phyloP scores from a whole-genome alignment of 176 grass and related monocot genomes.

The Tillandsia fasciculata region DNA sequence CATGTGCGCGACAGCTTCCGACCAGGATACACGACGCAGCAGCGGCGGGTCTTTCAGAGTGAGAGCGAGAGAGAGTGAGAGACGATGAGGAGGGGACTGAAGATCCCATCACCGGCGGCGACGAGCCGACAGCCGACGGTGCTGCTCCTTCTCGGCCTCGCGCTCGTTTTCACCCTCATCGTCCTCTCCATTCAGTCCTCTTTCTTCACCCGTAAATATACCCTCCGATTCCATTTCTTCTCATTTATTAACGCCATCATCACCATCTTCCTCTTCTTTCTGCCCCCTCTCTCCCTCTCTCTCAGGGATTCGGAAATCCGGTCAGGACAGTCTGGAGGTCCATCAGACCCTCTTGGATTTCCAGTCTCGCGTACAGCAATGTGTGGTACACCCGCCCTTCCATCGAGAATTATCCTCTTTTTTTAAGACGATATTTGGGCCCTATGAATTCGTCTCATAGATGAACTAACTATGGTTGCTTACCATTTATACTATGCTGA shows the following conservation, averaged over 20 bases:
- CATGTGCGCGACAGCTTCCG: too few species aligned
- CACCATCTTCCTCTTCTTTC: neutral
- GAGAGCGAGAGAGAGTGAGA: too few species aligned
- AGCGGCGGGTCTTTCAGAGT: too few species aligned
- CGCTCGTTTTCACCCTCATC: slow-evolving; percentile 60
- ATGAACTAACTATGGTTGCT: neutral
- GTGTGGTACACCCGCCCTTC: slow-evolving; percentile 42
- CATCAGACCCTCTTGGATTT: slow-evolving; percentile 47
- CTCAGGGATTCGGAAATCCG: slow-evolving; percentile 32
- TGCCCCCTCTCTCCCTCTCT: neutral
- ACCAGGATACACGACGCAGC: too few species aligned
- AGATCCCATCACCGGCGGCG: neutral
- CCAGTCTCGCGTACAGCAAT: slow-evolving; percentile 73
- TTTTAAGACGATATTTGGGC: neutral
- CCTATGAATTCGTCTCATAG: neutral
- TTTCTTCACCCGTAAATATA: slow-evolving; percentile 45
- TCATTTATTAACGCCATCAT: neutral
- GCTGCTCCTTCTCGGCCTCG: slow-evolving; percentile 54
- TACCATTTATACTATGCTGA: neutral
- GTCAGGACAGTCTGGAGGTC: slow-evolving; percentile 41
- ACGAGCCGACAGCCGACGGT: slow-evolving; percentile 45
- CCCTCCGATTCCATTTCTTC: neutral
- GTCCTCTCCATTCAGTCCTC: slow-evolving; percentile 86
- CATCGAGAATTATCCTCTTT: slow-evolving; percentile 5
- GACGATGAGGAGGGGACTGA: slow-evolving; percentile 33